Base-by-base conservation (phyloP, 139 green algal genomes). In the Chlamydomonas schloesseri region DNA sequence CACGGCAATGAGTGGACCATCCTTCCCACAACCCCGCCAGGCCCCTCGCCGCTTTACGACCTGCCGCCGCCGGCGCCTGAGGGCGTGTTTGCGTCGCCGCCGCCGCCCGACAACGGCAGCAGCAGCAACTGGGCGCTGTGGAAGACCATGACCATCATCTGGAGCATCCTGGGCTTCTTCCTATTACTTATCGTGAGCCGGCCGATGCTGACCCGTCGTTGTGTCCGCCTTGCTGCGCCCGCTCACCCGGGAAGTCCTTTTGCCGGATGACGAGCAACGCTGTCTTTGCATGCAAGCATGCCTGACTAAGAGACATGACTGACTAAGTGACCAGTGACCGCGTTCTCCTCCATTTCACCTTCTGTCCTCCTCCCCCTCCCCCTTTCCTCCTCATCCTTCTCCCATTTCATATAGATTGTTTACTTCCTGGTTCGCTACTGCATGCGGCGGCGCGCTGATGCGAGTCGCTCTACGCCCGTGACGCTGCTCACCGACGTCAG, bases 121-220 rank as follows among this genome's bases (percentile, higher is more conserved):
- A 31, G 36, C 69, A 31, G 42, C 15, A 4, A 69, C 17, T 81
- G 73, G 73, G 53, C 53, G 31, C 73, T 81, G 23, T 81, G 73
- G 73, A 81, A 81, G 73, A 81, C 73, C 20, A 81, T 81, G 73
- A 60, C 73, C 73, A 81, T 70, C 20, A 69, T 81, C n/a, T 81
- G 31, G 31, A 69, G 47, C 29, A 81, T 81, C 57, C 55, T 81
- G 23, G 73, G 73, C 10, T 81, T 81, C 23, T 55, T 55, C 14
- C n/a, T 31, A 0, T 10, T 81, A 1, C 3, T 81, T 20, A 55
- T 81, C 33, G 73, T 81, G 73, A 69, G 73, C 18, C n/a, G n/a
- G n/a, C n/a, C n/a, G n/a, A n/a, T 64, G 55, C 20, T 23, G 55
- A 10, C 55, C n/a, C n/a, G n/a, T n/a, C n/a, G n/a, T n/a, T n/a